These are phyloP conservation scores for Pyrus hybrid DNA, from an alignment of 331 rosid genomes.

Conservation along the genomic window DNA sequence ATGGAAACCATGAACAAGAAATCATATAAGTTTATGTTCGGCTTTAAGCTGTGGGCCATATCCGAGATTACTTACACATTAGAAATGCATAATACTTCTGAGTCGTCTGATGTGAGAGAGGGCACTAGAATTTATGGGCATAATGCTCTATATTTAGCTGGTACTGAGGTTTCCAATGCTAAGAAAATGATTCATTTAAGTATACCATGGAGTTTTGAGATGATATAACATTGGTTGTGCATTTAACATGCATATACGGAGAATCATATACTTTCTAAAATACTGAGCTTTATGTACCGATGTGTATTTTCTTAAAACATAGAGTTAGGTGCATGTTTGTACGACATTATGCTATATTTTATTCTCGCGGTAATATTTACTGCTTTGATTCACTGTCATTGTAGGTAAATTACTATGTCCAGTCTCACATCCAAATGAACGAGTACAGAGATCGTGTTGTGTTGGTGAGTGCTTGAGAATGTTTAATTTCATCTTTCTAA, in stretches of 20 bases:
- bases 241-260: background rate
- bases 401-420: slow-evolving; percentile 86
- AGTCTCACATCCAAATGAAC: slow-evolving; percentile 88
- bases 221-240: background rate
- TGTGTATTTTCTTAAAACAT: background rate
- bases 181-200: background rate
- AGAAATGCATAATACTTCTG: background rate
- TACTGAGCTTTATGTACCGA: background rate
- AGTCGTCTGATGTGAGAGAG: background rate
- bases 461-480: slow-evolving; percentile 42
- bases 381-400: background rate
- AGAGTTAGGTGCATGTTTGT: background rate
- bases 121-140: background rate
- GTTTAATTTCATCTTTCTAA: slow-evolving; percentile 2
- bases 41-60: background rate
- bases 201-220: background rate
- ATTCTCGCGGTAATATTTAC: slow-evolving; percentile 12
- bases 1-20: background rate
- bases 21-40: background rate
- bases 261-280: background rate
- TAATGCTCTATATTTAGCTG: background rate
- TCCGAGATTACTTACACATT: no score
- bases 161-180: background rate
- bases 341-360: background rate
- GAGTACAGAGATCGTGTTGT: slow-evolving; percentile 86